A percentile compares a stretch with the other conserved stretches of the same genome.
These are phyloP conservation scores for Apium graveolens DNA, from an alignment of 129 eudicot genomes.

Conservation along the genomic window DNA sequence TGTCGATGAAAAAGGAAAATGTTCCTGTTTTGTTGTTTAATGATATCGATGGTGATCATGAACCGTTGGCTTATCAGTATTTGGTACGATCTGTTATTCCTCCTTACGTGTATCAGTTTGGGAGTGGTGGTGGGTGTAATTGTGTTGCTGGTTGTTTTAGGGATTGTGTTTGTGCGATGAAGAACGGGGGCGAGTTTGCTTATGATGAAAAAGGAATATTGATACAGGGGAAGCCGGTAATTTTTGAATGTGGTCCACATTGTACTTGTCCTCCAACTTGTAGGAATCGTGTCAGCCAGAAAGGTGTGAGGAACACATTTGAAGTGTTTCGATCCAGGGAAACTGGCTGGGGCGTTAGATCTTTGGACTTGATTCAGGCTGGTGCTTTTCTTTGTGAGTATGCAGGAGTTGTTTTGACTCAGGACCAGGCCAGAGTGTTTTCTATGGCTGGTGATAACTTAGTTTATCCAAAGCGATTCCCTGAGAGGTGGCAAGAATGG, in stretches of 20 bases:
- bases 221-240: conserved; percentile 48
- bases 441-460: conserved; percentile 60
- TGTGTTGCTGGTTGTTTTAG: conserved; percentile 43
- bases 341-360: conserved; percentile 81
- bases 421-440: conserved; percentile 49
- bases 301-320: conserved; percentile 48
- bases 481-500: conserved; percentile 76
- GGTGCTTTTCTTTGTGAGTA: conserved; percentile 73
- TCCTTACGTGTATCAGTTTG: conserved; percentile 38
- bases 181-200: conserved; percentile 59
- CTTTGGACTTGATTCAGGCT: conserved; percentile 61
- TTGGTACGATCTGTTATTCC: conserved; percentile 45
- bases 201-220: conserved; percentile 52
- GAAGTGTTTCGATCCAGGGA: conserved; percentile 70
- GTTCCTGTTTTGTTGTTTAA: conserved; percentile 53
- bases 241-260: conserved; percentile 59
- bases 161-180: conserved; percentile 52
- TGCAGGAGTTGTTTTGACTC: conserved; percentile 63
- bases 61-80: conserved; percentile 54
- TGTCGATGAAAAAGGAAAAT: conserved; percentile 56
- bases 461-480: conserved; percentile 62
- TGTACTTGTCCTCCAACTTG: conserved; percentile 61
- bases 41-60: conserved; percentile 52
- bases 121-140: conserved; percentile 40
- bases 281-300: conserved; percentile 59